Percentiles rank a stretch among this genome's conserved stretches.
Conservation (phyloP, 2,329 filamentous ascomycete species). For the Cladosporium sp. region DNA sequence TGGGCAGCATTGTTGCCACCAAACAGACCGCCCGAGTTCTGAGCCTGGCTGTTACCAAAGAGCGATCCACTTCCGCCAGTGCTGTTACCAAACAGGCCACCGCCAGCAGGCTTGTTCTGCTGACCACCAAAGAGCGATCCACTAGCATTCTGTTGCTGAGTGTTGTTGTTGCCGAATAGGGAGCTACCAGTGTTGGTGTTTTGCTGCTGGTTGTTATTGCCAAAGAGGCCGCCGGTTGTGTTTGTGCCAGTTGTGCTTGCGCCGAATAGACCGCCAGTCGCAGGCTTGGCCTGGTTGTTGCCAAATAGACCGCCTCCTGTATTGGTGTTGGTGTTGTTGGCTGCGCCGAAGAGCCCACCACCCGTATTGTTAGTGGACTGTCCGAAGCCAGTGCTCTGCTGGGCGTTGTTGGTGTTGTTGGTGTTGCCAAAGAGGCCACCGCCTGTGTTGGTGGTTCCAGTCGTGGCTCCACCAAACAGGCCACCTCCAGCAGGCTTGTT, state of each 20-base stretch:
- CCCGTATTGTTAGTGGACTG: slow-evolving; percentile 32
- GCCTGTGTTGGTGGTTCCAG: slow-evolving; percentile 39
- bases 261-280: slow-evolving; percentile 41
- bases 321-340: slow-evolving; percentile 24
- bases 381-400: slow-evolving; percentile 35
- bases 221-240: slow-evolving; percentile 19
- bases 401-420: slow-evolving; percentile 23
- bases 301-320: slow-evolving; percentile 30
- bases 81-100: slow-evolving; percentile 39
- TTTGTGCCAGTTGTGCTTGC: slow-evolving; percentile 22
- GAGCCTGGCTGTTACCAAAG: slow-evolving; percentile 46
- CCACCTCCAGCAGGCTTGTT: slow-evolving; percentile 33
- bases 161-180: slow-evolving; percentile 43
- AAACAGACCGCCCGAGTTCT: slow-evolving; percentile 5
- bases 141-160: slow-evolving; percentile 47
- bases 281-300: slow-evolving; percentile 24
- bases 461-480: slow-evolving; percentile 36
- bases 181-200: slow-evolving; percentile 15
- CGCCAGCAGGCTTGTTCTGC: slow-evolving; percentile 23
- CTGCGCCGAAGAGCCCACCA: slow-evolving; percentile 35
- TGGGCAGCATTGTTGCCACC: slow-evolving; percentile 36
- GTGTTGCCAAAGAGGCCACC: slow-evolving; percentile 41
- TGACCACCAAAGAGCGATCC: slow-evolving; percentile 24
- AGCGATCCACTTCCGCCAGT: slow-evolving; percentile 35
- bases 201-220: slow-evolving; percentile 23